Evolutionary conservation across 441 rosid species (phyloP).

Genomic region (Pelargonium citronellum): DNA sequence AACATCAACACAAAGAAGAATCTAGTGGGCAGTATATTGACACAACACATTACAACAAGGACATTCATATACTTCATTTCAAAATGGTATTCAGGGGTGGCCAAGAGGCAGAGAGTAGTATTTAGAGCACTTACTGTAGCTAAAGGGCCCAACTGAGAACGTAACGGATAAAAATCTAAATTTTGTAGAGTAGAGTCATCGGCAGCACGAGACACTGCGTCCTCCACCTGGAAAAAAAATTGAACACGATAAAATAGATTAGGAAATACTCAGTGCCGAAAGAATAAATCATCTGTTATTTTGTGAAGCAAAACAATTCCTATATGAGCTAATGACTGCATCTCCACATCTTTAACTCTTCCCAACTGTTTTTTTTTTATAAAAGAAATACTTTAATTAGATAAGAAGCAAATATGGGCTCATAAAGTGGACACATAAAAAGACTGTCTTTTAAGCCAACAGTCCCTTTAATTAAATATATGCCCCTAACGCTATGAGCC

Average conservation of each 20-base stretch:
- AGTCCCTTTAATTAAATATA: too few relatives aligned
- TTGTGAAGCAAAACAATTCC: too few relatives aligned
- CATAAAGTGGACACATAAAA: too few relatives aligned
- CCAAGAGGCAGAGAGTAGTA: constrained; percentile 11
- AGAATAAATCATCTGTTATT: neutral
- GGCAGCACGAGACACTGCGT: constrained; percentile 80
- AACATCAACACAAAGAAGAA: constrained; percentile 89
- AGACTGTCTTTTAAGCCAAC: too few relatives aligned
- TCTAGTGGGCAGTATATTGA: constrained; percentile 44
- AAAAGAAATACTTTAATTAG: too few relatives aligned
- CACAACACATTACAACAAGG: neutral
- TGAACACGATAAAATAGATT: constrained; percentile 13
- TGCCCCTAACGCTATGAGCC: too few relatives aligned
- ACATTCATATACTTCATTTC: neutral
- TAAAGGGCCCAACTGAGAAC: constrained; percentile 77
- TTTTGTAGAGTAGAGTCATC: constrained; percentile 72
- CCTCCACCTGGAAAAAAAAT: constrained; percentile 59
- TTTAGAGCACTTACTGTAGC: constrained; percentile 64
- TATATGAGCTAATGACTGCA: too few relatives aligned
- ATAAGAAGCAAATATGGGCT: too few relatives aligned
- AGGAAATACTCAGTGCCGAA: neutral
- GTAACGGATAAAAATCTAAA: constrained; percentile 66
- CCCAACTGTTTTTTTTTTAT: too few relatives aligned
- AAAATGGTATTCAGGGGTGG: neutral
- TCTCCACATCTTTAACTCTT: too few relatives aligned